Percentiles rank a stretch among this genome's conserved stretches.
Conservation (phyloP, 116 monocot genomes). For the Trichopus zeylanicus region DNA sequence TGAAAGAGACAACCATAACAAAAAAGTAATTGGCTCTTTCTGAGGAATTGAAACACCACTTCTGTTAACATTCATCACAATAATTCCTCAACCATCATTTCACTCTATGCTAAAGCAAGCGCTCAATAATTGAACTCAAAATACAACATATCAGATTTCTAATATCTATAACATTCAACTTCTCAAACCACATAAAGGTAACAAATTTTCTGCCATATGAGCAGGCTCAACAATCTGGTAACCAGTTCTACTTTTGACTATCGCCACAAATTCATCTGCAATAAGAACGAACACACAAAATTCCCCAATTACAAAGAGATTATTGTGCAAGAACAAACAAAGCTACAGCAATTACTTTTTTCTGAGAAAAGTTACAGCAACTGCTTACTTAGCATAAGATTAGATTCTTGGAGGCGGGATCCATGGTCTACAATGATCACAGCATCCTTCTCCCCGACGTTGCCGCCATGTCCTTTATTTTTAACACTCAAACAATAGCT, state of each 20-base stretch:
- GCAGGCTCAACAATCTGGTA: constrained; percentile 66
- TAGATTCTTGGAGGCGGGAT: constrained; percentile 66
- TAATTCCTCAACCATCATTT: no score
- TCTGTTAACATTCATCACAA: no score
- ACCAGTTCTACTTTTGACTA: constrained; percentile 50
- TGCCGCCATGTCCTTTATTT: constrained; percentile 16
- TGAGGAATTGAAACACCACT: no score
- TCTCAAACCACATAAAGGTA: background rate
- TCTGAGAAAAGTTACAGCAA: background rate
- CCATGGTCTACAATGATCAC: constrained; percentile 77
- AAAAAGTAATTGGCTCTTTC: no score
- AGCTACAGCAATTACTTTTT: no score
- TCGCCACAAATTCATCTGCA: constrained; percentile 65
- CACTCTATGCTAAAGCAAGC: no score
- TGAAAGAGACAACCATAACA: no score
- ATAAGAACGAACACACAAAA: background rate
- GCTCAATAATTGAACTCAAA: background rate
- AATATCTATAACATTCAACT: background rate
- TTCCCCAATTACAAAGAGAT: background rate
- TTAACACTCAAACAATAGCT: constrained; percentile 19
- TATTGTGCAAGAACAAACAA: background rate
- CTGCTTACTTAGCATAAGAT: constrained; percentile 63
- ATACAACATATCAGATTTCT: background rate
- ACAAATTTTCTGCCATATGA: constrained; percentile 48
- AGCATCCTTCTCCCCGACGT: constrained; percentile 32